phyloP scores from a whole-genome alignment of 352 stramenopile species.

The Poterioochromonas sp. region DNA sequence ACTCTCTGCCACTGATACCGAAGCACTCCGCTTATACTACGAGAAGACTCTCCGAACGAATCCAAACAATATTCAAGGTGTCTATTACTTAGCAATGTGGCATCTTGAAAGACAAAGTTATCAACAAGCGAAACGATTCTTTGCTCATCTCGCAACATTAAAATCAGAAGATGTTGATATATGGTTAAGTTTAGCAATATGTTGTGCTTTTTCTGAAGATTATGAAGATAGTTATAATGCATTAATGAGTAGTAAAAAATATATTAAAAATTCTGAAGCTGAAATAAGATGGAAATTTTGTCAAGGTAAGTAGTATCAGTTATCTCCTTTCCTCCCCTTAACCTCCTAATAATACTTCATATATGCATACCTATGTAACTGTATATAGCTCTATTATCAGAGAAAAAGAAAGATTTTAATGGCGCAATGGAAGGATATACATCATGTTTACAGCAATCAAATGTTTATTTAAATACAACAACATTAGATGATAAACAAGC shows the following conservation, averaged over 20 bases:
- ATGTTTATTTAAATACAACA: background rate
- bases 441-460: background rate
- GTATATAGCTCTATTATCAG: slow-evolving; percentile 11
- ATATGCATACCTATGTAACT: no score
- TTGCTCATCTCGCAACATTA: slow-evolving; percentile 3
- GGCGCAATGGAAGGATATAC: slow-evolving; percentile 24
- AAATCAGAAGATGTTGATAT: background rate
- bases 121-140: slow-evolving; percentile 19
- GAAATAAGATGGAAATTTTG: slow-evolving; percentile 15
- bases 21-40: slow-evolving; percentile 4
- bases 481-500: no score
- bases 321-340: no score
- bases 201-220: slow-evolving; percentile 16
- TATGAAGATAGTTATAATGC: background rate
- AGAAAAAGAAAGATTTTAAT: slow-evolving; percentile 27
- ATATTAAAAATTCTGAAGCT: background rate
- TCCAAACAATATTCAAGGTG: slow-evolving; percentile 14
- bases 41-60: background rate
- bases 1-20: background rate
- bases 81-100: slow-evolving; percentile 19
- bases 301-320: slow-evolving; percentile 15
- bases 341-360: no score
- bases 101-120: slow-evolving; percentile 29
- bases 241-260: background rate
- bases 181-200: slow-evolving; percentile 14